phyloP scores from a whole-genome alignment of 2,329 filamentous ascomycete genomes.

The Aspergillus jensenii region DNA sequence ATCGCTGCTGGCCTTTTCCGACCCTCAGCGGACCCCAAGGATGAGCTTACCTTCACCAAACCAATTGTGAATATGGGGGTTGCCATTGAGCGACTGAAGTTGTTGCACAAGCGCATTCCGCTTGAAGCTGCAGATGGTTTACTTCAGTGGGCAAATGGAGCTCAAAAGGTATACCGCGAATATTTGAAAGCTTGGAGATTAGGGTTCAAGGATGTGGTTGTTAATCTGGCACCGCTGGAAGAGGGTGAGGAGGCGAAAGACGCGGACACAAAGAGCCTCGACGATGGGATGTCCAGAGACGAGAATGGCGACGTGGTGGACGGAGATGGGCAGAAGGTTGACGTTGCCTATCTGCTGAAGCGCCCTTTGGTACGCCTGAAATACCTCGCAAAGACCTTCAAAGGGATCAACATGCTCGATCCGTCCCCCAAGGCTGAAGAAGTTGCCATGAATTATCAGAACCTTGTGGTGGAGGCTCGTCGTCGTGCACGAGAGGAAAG shows the following conservation, averaged over 20 bases:
- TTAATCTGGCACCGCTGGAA: constrained; percentile 79
- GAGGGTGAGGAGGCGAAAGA: constrained; percentile 56
- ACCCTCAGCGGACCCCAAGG: constrained; percentile 52
- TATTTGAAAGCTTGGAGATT: constrained; percentile 88
- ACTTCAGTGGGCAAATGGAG: constrained; percentile 76
- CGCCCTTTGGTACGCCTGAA: constrained; percentile 84
- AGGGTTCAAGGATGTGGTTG: constrained; percentile 90
- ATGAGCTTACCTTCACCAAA: constrained; percentile 68
- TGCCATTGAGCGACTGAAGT: constrained; percentile 78
- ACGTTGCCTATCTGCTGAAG: constrained; percentile 91
- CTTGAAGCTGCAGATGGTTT: constrained; percentile 69
- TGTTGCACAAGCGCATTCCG: constrained; percentile 77
- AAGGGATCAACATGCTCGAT: constrained; percentile 52
- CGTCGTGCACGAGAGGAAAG: constrained; percentile 71
- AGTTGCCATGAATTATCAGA: constrained; percentile 64
- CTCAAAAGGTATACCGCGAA: constrained; percentile 75
- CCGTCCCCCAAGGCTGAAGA: constrained; percentile 56
- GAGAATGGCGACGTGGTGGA: constrained; percentile 63
- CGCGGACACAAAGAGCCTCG: constrained; percentile 50
- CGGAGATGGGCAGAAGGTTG: constrained; percentile 81
- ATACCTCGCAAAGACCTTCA: constrained; percentile 80
- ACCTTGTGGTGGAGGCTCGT: constrained; percentile 73
- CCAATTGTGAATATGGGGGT: constrained; percentile 95
- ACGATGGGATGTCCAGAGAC: constrained; percentile 58
- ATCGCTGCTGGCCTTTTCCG: constrained; percentile 68